Evolutionary conservation across 805 yeast genomes (phyloP).

Genomic region (Ogataea pignaliae): DNA sequence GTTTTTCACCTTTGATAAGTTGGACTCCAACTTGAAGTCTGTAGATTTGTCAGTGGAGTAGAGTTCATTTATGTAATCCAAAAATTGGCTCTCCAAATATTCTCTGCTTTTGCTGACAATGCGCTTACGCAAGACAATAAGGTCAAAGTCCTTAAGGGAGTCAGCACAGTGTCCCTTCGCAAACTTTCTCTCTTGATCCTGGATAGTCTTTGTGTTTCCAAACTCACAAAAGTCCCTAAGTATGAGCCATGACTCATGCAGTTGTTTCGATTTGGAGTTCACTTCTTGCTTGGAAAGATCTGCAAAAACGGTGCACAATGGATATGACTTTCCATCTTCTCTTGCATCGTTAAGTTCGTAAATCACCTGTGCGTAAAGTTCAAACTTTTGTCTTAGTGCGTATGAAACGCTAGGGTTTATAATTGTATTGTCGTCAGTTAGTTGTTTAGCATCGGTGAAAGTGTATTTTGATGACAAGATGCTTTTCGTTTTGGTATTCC

Average conservation of each 20-base stretch:
- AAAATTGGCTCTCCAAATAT: constrained; percentile 74
- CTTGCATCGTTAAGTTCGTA: constrained; percentile 69
- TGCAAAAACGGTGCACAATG: constrained; percentile 55
- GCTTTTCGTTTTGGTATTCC: constrained; percentile 21
- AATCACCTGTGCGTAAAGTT: constrained; percentile 67
- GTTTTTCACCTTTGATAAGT: constrained; percentile 64
- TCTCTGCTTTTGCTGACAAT: constrained; percentile 52
- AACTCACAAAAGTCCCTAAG: constrained; percentile 43
- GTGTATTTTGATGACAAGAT: constrained; percentile 26
- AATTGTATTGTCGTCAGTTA: constrained; percentile 12
- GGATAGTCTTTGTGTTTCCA: constrained; percentile 29
- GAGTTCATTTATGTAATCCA: constrained; percentile 64
- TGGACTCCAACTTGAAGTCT: constrained; percentile 38
- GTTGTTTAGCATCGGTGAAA: constrained; percentile 27
- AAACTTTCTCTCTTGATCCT: constrained; percentile 28
- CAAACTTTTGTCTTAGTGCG: constrained; percentile 50
- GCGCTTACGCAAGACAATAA: constrained; percentile 35
- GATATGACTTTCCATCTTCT: constrained; percentile 46
- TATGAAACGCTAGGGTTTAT: constrained; percentile 36
- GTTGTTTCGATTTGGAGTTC: constrained; percentile 64
- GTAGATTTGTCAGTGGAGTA: constrained; percentile 36
- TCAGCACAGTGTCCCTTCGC: constrained; percentile 27
- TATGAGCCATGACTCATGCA: constrained; percentile 71
- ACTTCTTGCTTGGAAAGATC: constrained; percentile 53
- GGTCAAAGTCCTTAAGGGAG: constrained; percentile 26